Base-by-base conservation (phyloP, 139 green algal genomes). In the Mesotaenium endlicherianum region DNA sequence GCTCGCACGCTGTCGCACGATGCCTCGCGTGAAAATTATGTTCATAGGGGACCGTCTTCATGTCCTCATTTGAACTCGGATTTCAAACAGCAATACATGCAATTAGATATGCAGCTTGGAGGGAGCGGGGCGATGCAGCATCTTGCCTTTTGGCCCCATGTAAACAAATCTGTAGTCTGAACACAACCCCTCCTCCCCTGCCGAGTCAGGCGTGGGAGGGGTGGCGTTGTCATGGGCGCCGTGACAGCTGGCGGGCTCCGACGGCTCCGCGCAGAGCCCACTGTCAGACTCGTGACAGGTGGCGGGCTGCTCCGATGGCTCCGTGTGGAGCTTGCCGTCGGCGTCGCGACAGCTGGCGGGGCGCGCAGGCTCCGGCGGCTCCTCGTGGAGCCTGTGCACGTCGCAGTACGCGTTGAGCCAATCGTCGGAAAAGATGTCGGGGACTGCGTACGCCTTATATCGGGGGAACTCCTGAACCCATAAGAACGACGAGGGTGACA, bases 331-430 rank as follows among this genome's bases (percentile, higher is more conserved):
- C 26, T 40, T 3, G 17, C n/a, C n/a, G 41, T 20, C 64, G 68
- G 2, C 50, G n/a, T 31, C 38, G 11, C 2, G 20, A 20, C 53
- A 20, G 26, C 26, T 64, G 53, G 20, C 53, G 20, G 53, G 53
- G 20, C 53, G 20, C 53, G 26, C 53, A 34, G 26, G 26, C 53
- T 64, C 53, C 53, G 20, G 26, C 53, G 26, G 53, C 26, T 26
- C 26, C 53, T 64, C 53, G 2, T 68, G 43, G 40, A 45, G 20
- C 26, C 36, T 3, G 17, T 57, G 59, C 0, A 5, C 38, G 67
- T 97, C 93, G 75, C 88, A 91, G 87, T 91, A 97, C 38, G 87
- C 89, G 80, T 98, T 98, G 17, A 98, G 88, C 95, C 95, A 98
- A 77, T 98, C 95, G 11, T 96, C 91, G 0, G 39, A 11, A 83